Conservation (phyloP, 1,284 basidiomycete species). For the Stygiomarasmius scandens region DNA sequence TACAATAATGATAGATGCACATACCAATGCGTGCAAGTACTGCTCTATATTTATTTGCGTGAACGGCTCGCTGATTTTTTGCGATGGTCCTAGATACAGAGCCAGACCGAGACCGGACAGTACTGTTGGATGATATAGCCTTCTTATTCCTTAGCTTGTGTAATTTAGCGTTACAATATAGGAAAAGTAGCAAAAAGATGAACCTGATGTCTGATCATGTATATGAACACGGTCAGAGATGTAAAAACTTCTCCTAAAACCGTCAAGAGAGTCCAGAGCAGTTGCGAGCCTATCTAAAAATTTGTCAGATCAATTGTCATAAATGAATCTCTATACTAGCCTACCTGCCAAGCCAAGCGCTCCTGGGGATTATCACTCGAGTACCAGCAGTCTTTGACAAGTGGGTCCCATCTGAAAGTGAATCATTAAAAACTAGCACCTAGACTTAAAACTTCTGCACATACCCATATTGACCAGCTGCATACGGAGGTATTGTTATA, state of each 20-base stretch:
- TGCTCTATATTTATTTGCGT: conserved; percentile 12
- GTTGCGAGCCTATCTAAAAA: conserved; percentile 13
- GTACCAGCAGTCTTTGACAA: conserved; percentile 16
- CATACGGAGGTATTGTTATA: conserved; percentile 14
- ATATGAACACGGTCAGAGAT: conserved; percentile 6
- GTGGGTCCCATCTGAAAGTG: conserved; percentile 14
- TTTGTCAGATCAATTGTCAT: neutral
- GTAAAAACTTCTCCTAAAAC: conserved; percentile 8
- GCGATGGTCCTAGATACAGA: neutral
- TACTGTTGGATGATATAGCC: neutral
- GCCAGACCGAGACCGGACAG: neutral
- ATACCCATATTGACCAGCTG: conserved; percentile 17
- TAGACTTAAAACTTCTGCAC: neutral
- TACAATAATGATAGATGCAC: neutral
- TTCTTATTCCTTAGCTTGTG: neutral
- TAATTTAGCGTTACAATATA: no score
- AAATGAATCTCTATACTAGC: no score
- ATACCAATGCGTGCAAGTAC: conserved; percentile 15
- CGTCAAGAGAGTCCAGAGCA: conserved; percentile 10
- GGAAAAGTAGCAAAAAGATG: no score
- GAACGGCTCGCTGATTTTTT: conserved; percentile 5
- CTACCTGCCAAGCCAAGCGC: conserved; percentile 15
- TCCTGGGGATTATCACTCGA: conserved; percentile 2
- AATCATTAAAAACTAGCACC: neutral
- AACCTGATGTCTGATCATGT: conserved; percentile 6